Evolutionary conservation across 164 flowering plant genomes (phyloP).

Genomic region (Magnolia kwangsiensis): DNA sequence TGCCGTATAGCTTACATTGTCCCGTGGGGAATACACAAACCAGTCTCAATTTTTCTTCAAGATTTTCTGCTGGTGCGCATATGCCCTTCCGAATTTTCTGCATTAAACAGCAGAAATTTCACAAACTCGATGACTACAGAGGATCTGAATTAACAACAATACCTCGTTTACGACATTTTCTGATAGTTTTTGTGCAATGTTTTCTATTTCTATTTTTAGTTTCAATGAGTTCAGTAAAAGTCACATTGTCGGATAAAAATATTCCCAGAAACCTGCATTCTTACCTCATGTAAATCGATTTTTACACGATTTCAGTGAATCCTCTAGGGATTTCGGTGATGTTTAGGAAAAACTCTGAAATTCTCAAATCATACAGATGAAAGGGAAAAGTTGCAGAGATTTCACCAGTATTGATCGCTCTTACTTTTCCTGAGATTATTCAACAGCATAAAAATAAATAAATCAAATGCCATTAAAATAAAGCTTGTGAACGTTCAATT

Average conservation of each 20-base stretch:
- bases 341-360: not conserved
- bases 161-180: not conserved
- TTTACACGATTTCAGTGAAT: too few species aligned
- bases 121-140: too few species aligned
- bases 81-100: too few species aligned
- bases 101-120: too few species aligned
- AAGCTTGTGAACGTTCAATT: not conserved
- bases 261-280: not conserved
- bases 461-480: not conserved
- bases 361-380: not conserved
- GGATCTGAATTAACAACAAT: too few species aligned
- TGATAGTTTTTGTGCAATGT: not conserved
- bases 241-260: not conserved
- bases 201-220: not conserved
- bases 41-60: not conserved
- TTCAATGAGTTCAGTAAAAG: not conserved
- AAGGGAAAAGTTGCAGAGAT: not conserved
- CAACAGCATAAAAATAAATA: not conserved
- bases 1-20: too few species aligned
- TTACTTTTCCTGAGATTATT: conserved; percentile 4
- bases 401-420: conserved; percentile 7
- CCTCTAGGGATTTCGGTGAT: not conserved
- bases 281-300: not conserved
- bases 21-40: not conserved
- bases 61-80: too few species aligned